phyloP scores from a whole-genome alignment of 2,329 filamentous ascomycete genomes.

The Fusarium piperis region DNA sequence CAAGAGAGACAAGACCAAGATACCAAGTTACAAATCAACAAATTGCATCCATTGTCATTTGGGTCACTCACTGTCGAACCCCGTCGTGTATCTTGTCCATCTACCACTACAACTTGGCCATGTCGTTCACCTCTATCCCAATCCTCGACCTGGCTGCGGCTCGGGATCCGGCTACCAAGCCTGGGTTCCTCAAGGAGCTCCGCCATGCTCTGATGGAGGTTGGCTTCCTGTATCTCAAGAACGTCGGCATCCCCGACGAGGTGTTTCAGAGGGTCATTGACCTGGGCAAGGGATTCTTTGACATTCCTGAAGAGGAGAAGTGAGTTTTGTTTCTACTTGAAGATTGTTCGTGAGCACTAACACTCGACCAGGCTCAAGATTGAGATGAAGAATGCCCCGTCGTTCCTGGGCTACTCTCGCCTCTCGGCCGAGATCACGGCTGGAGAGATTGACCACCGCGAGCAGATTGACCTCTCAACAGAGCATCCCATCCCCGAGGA shows the following conservation, averaged over 20 bases:
- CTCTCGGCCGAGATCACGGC: constrained; percentile 78
- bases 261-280: constrained; percentile 72
- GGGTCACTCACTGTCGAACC: background rate
- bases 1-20: constrained; percentile 20
- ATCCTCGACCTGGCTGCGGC: constrained; percentile 79
- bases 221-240: constrained; percentile 88
- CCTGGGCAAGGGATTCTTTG: constrained; percentile 79
- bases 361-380: constrained; percentile 62
- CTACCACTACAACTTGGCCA: constrained; percentile 40
- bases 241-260: constrained; percentile 75
- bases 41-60: constrained; percentile 2
- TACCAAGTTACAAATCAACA: constrained; percentile 36
- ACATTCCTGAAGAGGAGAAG: constrained; percentile 81
- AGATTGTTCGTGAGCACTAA: background rate
- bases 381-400: constrained; percentile 78
- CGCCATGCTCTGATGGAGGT: constrained; percentile 83
- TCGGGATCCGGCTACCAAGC: constrained; percentile 71
- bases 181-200: constrained; percentile 75
- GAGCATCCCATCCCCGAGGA: constrained; percentile 73
- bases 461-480: constrained; percentile 88
- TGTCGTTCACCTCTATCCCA: constrained; percentile 80
- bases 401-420: constrained; percentile 75
- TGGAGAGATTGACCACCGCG: constrained; percentile 78
- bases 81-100: background rate
- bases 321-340: constrained; percentile 44